Evolutionary conservation across 2,329 filamentous ascomycete genomes (phyloP).

Genomic region (Pseudogymnoascus sp.): DNA sequence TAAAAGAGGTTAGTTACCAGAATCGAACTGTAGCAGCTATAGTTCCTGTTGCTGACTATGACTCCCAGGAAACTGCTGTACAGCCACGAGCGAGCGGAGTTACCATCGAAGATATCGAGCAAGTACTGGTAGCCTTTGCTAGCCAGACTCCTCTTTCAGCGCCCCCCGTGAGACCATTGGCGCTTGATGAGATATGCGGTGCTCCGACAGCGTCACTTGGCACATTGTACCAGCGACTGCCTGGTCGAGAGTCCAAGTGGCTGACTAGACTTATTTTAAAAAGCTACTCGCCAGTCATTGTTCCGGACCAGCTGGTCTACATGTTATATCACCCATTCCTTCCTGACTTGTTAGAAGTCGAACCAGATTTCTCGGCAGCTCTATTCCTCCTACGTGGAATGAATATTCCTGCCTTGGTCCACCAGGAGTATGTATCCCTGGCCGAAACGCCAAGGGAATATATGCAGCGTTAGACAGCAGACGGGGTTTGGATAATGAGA

Average conservation of each 20-base stretch:
- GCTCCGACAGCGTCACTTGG: constrained; percentile 38
- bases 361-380: constrained; percentile 1
- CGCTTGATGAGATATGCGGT: not conserved
- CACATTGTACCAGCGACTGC: constrained; percentile 50
- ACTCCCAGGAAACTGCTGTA: constrained; percentile 8
- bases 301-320: constrained; percentile 42
- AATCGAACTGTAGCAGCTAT: not conserved
- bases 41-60: not conserved
- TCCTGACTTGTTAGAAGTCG: not conserved
- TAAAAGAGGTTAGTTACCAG: constrained; percentile 26
- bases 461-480: not conserved
- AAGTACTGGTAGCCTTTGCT: constrained; percentile 56
- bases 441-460: not conserved
- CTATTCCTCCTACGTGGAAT: not conserved
- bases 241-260: constrained; percentile 75
- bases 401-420: not conserved
- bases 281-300: constrained; percentile 56
- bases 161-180: constrained; percentile 35
- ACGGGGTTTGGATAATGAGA: too few relatives aligned
- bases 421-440: not conserved
- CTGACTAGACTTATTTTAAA: constrained; percentile 74
- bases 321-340: constrained; percentile 4
- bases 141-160: constrained; percentile 54
- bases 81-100: constrained; percentile 33
- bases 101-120: constrained; percentile 66